These are phyloP conservation scores for Magnusiomyces tetraspermus DNA, from an alignment of 1,139 yeast species.

Conservation along the genomic window DNA sequence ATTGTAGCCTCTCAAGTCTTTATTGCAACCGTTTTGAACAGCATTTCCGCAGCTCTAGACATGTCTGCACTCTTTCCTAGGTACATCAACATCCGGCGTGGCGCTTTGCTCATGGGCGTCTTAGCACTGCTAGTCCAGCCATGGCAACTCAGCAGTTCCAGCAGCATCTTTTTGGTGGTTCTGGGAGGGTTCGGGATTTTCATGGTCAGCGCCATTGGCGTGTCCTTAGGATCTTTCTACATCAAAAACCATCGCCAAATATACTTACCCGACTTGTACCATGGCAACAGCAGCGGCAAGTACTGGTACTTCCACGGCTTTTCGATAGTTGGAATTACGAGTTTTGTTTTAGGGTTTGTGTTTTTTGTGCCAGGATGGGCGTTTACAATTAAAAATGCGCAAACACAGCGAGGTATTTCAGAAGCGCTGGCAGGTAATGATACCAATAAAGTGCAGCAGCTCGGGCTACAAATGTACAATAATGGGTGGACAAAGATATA, in stretches of 20 bases:
- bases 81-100: constrained; percentile 7
- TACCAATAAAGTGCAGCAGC: neutral
- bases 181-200: constrained; percentile 11
- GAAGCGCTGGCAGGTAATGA: neutral
- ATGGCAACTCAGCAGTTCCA: constrained; percentile 9
- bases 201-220: constrained; percentile 12
- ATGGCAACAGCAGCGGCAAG: neutral
- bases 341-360: constrained; percentile 9
- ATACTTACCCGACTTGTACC: constrained; percentile 5
- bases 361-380: constrained; percentile 12
- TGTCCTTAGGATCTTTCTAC: constrained; percentile 8
- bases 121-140: constrained; percentile 8
- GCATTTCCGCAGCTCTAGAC: constrained; percentile 43
- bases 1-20: constrained; percentile 26
- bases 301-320: constrained; percentile 12
- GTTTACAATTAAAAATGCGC: constrained; percentile 4
- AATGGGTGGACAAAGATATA: constrained; percentile 10
- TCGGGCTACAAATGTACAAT: neutral
- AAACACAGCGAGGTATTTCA: neutral
- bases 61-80: constrained; percentile 44
- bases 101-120: constrained; percentile 7
- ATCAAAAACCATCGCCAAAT: constrained; percentile 4
- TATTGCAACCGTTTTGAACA: constrained; percentile 26
- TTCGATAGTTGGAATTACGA: constrained; percentile 1
- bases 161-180: constrained; percentile 7